Evolutionary conservation across 192 early-diverging fungal genomes (phyloP), one percentile per base, ranked within the genome.

Genomic region (Endogone sp.): DNA sequence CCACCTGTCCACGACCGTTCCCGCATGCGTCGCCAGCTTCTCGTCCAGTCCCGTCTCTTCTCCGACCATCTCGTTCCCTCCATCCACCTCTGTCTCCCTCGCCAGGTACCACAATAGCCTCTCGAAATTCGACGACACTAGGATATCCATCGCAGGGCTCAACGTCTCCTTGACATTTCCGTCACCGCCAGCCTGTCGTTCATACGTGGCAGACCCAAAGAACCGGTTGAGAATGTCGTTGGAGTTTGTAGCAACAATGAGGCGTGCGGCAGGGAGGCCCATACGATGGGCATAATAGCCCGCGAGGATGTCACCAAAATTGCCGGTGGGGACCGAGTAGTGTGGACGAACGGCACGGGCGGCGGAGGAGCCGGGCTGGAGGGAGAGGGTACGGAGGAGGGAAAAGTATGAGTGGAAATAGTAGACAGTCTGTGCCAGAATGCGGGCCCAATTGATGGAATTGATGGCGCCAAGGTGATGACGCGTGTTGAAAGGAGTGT

Each of bases 371-470:
- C 70, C 78, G 28, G 80, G 75, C 4, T 65, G 66, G 55, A 85
- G 72, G 63, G 83, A 82, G 64, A 84, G 78, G 9, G 76, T 75
- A 9, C 82, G 75, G 49, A 82, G 69, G 29, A 88, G 69, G 11
- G 65, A 62, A 74, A 97, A 94, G 81, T 94, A 99, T 20, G 96
- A 88, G 75, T 94, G 85, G 81, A 96, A 95, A 81, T 99, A 99
- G 79, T 99, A 99, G 27, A 89, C 85, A 57, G 90, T 99, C 80
- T 99, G 97, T 11, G 93, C 94, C 55, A 99, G 80, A 65, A 99
- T 99, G 44, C 96, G 88, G 13, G 96, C 95, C 96, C 96, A 98
- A 85, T 99, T 99, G 86, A 99, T 99, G 11, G 97, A 99, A 81
- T 99, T 99, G 76, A 99, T 86, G 13, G 97, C 97, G 56, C 90